Evolutionary conservation across 2,329 filamentous ascomycete species (phyloP).

Genomic region (Tolypocladium endophyticum): DNA sequence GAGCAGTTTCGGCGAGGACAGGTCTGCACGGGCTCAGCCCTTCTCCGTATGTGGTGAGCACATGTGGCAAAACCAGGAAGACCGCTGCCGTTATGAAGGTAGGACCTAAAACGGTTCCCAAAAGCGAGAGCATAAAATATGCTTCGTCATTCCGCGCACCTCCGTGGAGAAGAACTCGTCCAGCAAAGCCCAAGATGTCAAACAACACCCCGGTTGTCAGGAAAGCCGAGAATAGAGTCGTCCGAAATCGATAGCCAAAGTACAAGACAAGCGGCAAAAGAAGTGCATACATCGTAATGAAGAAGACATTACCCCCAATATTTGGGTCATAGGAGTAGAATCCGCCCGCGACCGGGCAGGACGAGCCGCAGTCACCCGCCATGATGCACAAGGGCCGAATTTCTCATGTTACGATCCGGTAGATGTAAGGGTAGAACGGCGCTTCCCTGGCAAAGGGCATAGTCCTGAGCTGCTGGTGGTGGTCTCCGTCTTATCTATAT

Average conservation of each 20-base stretch:
- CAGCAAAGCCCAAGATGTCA: conserved; percentile 35
- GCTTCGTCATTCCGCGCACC: conserved; percentile 17
- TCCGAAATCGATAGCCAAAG: conserved; percentile 27
- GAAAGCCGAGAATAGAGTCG: conserved; percentile 27
- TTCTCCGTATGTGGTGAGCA: conserved; percentile 35
- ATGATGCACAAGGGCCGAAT: conserved; percentile 15
- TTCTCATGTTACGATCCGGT: conserved; percentile 14
- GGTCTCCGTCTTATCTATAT: neutral
- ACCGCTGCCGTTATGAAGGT: conserved; percentile 33
- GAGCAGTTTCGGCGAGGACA: conserved; percentile 20
- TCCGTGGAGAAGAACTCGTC: conserved; percentile 29
- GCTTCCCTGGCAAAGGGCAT: neutral
- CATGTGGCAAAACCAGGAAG: conserved; percentile 33
- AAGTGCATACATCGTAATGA: conserved; percentile 28
- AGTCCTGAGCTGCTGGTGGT: neutral
- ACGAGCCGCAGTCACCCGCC: conserved; percentile 23
- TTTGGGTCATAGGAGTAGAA: conserved; percentile 26
- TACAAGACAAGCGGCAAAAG: conserved; percentile 26
- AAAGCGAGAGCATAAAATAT: conserved; percentile 31
- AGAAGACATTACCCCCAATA: conserved; percentile 27
- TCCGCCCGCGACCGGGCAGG: conserved; percentile 22
- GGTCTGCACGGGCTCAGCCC: conserved; percentile 26
- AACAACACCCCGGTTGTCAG: conserved; percentile 30
- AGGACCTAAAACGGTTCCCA: conserved; percentile 37
- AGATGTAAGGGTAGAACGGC: conserved; percentile 2